Conservation (phyloP, 768 basidiomycete genomes). For the Psilocybe sp. region DNA sequence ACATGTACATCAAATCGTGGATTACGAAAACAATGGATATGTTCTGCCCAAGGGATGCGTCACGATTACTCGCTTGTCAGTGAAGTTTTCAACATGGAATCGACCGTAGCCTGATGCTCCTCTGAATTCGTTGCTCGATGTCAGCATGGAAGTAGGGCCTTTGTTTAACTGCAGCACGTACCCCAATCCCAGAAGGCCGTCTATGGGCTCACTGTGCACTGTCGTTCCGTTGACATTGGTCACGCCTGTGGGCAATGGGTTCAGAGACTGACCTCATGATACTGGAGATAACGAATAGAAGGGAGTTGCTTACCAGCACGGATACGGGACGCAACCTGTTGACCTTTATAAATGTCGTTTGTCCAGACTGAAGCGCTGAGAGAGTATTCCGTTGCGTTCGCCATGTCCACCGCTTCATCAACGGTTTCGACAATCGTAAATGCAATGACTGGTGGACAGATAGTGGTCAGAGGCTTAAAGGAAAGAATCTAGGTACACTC, state of each 20-base stretch:
- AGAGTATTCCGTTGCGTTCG: conserved; percentile 53
- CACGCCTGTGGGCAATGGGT: conserved; percentile 33
- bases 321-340: conserved; percentile 44
- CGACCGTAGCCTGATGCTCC: conserved; percentile 50
- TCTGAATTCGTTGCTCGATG: conserved; percentile 16
- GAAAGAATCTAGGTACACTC: background rate
- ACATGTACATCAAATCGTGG: too few relatives aligned
- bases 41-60: conserved; percentile 34
- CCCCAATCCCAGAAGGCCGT: conserved; percentile 44
- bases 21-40: conserved; percentile 8
- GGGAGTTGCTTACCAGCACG: conserved; percentile 35
- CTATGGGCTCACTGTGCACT: conserved; percentile 38
- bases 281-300: background rate
- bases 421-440: conserved; percentile 44
- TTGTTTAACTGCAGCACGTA: conserved; percentile 20
- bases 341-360: conserved; percentile 36
- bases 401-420: conserved; percentile 53
- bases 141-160: background rate
- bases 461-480: background rate
- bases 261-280: background rate
- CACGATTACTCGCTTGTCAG: conserved; percentile 40
- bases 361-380: conserved; percentile 55
- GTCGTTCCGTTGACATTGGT: conserved; percentile 56
- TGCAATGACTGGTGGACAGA: conserved; percentile 32
- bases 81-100: conserved; percentile 50